Percentiles rank a stretch among this genome's conserved stretches.
Conservation (phyloP, 257 asterid genomes). For the Echites panduratus region DNA sequence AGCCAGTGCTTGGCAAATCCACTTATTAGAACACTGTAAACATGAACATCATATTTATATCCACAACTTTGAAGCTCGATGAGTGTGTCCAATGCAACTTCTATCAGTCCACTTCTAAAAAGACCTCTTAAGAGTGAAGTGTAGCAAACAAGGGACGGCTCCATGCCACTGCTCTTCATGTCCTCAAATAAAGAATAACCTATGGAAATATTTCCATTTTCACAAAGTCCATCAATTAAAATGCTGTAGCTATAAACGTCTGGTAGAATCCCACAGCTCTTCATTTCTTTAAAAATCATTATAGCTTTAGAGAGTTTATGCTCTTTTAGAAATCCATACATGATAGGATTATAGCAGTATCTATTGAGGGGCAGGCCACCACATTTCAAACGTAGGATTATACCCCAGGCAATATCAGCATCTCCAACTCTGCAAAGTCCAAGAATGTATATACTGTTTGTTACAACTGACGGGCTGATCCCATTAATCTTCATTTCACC, state of each 20-base stretch:
- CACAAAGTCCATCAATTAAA: constrained; percentile 47
- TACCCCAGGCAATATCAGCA: constrained; percentile 37
- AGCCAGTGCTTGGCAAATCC: constrained; percentile 50
- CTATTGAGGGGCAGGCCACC: constrained; percentile 35
- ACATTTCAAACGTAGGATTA: constrained; percentile 27
- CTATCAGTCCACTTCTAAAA: constrained; percentile 30
- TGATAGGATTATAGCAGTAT: constrained; percentile 53
- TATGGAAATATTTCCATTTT: constrained; percentile 30
- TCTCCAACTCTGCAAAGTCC: constrained; percentile 55
- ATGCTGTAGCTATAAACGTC: constrained; percentile 53
- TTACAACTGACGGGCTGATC: constrained; percentile 44
- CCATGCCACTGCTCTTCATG: constrained; percentile 38
- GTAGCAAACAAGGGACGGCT: constrained; percentile 45
- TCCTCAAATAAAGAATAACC: constrained; percentile 38
- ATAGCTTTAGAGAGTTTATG: constrained; percentile 37
- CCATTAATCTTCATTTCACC: constrained; percentile 45
- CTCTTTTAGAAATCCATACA: constrained; percentile 36
- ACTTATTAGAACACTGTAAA: constrained; percentile 44
- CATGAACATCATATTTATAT: constrained; percentile 35
- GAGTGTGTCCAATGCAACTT: constrained; percentile 31
- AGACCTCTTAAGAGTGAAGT: constrained; percentile 45
- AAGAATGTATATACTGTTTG: constrained; percentile 35
- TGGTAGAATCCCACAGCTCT: constrained; percentile 33
- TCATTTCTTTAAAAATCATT: constrained; percentile 44
- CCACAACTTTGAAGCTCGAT: constrained; percentile 36